Conservation (phyloP, 148 eudicot genomes). For the Drosera capensis region DNA sequence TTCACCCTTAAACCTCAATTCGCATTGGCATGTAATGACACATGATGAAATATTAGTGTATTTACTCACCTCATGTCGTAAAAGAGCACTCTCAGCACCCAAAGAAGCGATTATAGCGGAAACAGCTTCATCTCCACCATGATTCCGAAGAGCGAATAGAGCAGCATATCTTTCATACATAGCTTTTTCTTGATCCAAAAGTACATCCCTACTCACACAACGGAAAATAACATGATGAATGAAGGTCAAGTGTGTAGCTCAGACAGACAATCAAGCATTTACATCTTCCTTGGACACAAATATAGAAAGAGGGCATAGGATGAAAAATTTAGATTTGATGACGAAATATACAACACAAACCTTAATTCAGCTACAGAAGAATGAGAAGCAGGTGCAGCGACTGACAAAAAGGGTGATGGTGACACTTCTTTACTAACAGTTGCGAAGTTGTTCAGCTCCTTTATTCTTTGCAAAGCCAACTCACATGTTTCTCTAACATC, state of each 20-base stretch:
- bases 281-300: neutral
- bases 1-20: too few species aligned
- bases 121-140: constrained; percentile 66
- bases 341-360: too few species aligned
- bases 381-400: constrained; percentile 77
- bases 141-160: constrained; percentile 88
- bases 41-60: neutral
- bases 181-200: constrained; percentile 60
- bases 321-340: too few species aligned
- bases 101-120: constrained; percentile 71
- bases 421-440: constrained; percentile 21
- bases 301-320: neutral
- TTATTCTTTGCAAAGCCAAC: constrained; percentile 76
- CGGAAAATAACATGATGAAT: neutral
- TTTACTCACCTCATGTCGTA: constrained; percentile 68
- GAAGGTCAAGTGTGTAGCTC: constrained; percentile 2
- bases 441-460: constrained; percentile 32
- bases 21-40: neutral
- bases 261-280: neutral
- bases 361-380: constrained; percentile 58
- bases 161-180: constrained; percentile 92
- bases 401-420: constrained; percentile 87
- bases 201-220: constrained; percentile 33
- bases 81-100: constrained; percentile 77
- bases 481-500: constrained; percentile 98